Conservation (phyloP, 192 early-diverging fungal genomes). For the Podila clonocystis region DNA sequence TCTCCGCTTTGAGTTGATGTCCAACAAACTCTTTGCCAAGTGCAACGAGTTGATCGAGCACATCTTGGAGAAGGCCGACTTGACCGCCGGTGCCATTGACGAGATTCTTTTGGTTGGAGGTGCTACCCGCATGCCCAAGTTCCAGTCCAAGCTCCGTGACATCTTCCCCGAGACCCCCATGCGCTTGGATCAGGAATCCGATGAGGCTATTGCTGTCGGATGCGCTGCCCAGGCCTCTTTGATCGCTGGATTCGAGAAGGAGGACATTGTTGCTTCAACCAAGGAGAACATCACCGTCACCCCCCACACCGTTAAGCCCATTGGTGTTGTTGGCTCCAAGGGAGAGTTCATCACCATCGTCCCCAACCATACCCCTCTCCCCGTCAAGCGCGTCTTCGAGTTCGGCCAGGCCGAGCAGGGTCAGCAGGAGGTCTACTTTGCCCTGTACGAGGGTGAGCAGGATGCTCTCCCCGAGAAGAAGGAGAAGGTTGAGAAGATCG, state of each 20-base stretch:
- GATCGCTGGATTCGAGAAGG: slow-evolving; percentile 68
- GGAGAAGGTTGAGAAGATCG: slow-evolving; percentile 58
- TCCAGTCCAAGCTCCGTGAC: slow-evolving; percentile 77
- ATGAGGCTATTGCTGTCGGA: slow-evolving; percentile 92
- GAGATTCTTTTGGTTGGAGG: slow-evolving; percentile 91
- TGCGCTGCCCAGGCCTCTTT: slow-evolving; percentile 91
- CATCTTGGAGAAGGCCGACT: slow-evolving; percentile 72
- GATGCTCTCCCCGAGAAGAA: slow-evolving; percentile 50
- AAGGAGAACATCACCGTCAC: slow-evolving; percentile 61
- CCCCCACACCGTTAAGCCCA: slow-evolving; percentile 73
- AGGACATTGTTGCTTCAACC: slow-evolving; percentile 64
- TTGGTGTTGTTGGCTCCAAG: slow-evolving; percentile 80
- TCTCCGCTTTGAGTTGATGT: slow-evolving; percentile 91
- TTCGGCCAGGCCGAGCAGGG: slow-evolving; percentile 72
- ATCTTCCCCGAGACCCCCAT: slow-evolving; percentile 82
- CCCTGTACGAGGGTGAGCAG: slow-evolving; percentile 86
- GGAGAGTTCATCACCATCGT: slow-evolving; percentile 84
- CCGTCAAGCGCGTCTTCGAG: slow-evolving; percentile 79
- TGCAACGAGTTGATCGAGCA: slow-evolving; percentile 73
- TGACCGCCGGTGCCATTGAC: slow-evolving; percentile 81
- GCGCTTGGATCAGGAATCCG: slow-evolving; percentile 86
- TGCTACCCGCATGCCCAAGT: slow-evolving; percentile 85
- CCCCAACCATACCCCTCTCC: slow-evolving; percentile 86
- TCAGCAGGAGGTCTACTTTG: slow-evolving; percentile 80
- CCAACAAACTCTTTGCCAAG: slow-evolving; percentile 77